Evolutionary conservation across 164 flowering plant species (phyloP), one percentile per base, ranked within the genome.

Genomic region (Cinnamomum micranthum): DNA sequence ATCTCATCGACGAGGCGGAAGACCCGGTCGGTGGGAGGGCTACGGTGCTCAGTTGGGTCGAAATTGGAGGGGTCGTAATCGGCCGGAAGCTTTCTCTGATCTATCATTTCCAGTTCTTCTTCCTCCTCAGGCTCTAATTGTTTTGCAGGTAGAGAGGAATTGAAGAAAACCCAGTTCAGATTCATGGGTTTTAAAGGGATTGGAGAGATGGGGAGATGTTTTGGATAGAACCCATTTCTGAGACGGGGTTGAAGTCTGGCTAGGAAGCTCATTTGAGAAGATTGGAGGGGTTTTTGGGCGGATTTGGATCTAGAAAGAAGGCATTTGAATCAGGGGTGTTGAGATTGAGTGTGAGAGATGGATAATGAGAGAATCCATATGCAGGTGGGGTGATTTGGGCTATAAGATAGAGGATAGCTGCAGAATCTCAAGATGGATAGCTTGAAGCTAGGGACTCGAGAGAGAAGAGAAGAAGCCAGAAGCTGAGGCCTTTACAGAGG

Each of bases 11-110:
- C 97, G 9, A 95, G 92, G 84, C 91, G 78, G 73, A 89, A 91
- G 1, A 95, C 97, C 20, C 97, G 86, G 13, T 82, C 91, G 0
- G 94, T 84, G 3, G 99, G 99, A 55, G 97, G 99, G 77, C 95
- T 90, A 2, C 97, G 93, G 74, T 93, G 97, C 77, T 89, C 87
- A 1, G 94, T 85, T 6, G 97, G 97, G 81, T 95, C 97, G 66
- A 93, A 93, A 62, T 78, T 91, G 11, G 88, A 76, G 1, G 97
- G 92, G 63, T 95, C 97, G 71, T 92, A 91, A 80, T 93, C 97
- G 33, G 99, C 82, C 1, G 99, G 99, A 35, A 93, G 97, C 76
- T 84, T 84, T 79, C 93, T 84, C 63, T 87, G 98, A 76, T 91
- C 99, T 35, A 90, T 79, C 81, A 89, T 89, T 27, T 83, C 86